These are phyloP conservation scores for Pythium phragmiticola DNA, from an alignment of 352 stramenopile genomes.

Conservation along the genomic window DNA sequence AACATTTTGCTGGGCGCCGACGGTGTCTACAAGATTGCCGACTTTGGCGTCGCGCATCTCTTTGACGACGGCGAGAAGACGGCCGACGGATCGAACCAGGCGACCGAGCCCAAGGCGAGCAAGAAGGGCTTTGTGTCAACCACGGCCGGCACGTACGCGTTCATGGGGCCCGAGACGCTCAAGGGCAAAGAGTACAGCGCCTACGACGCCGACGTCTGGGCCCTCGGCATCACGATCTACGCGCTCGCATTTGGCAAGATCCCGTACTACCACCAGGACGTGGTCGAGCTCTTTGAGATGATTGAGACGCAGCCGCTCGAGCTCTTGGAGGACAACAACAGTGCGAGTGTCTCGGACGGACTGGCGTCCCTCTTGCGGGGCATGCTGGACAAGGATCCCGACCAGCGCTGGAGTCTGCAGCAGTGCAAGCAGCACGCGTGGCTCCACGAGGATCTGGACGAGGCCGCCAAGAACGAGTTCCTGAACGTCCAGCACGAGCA, in stretches of 20 bases:
- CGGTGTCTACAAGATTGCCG: constrained; percentile 78
- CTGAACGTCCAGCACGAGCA: constrained; percentile 45
- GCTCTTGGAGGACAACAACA: constrained; percentile 32
- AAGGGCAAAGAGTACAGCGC: constrained; percentile 78
- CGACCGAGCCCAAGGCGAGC: constrained; percentile 20
- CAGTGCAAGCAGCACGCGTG: constrained; percentile 72
- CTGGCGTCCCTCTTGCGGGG: constrained; percentile 51
- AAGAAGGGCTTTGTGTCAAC: constrained; percentile 78
- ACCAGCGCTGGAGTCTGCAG: constrained; percentile 64
- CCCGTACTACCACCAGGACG: constrained; percentile 81
- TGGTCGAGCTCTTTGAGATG: constrained; percentile 82
- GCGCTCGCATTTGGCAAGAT: constrained; percentile 77
- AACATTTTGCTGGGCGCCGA: constrained; percentile 77
- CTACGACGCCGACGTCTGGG: constrained; percentile 86
- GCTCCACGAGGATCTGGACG: constrained; percentile 56
- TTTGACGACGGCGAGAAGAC: constrained; percentile 58
- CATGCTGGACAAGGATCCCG: constrained; percentile 72
- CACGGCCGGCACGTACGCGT: constrained; percentile 82
- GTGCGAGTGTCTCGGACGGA: constrained; percentile 31
- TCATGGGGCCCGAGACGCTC: constrained; percentile 82
- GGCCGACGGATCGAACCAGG: constrained; percentile 24
- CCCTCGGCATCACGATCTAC: constrained; percentile 82
- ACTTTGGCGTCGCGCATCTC: constrained; percentile 83
- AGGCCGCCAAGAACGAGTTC: constrained; percentile 40
- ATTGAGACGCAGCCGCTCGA: constrained; percentile 63